Evolutionary conservation across 2,329 filamentous ascomycete genomes (phyloP).

Genomic region (Penicillium fuscoglaucum): DNA sequence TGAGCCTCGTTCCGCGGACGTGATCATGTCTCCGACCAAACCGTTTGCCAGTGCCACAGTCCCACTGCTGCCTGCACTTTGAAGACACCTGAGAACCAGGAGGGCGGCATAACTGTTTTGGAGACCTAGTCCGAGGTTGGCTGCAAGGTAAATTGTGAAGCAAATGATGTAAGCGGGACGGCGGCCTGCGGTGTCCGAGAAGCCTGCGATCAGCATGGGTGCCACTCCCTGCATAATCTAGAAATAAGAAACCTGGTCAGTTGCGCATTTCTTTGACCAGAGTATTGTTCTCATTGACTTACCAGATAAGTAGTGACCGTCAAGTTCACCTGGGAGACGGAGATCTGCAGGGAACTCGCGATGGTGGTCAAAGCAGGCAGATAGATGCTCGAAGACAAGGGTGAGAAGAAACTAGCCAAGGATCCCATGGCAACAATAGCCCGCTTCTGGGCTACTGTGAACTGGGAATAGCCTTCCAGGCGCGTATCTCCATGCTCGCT

Average conservation of each 20-base stretch:
- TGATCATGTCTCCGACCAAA: slow-evolving; percentile 53
- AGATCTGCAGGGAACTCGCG: slow-evolving; percentile 42
- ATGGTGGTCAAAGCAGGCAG: slow-evolving; percentile 40
- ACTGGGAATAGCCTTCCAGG: slow-evolving; percentile 12
- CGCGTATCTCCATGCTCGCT: background rate
- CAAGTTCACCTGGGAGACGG: slow-evolving; percentile 49
- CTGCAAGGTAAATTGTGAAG: slow-evolving; percentile 52
- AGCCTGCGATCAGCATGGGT: slow-evolving; percentile 57
- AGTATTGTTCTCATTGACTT: slow-evolving; percentile 12
- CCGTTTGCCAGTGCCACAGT: slow-evolving; percentile 70
- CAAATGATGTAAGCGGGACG: slow-evolving; percentile 59
- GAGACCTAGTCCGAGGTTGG: slow-evolving; percentile 61
- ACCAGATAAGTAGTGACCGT: slow-evolving; percentile 54
- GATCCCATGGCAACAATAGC: slow-evolving; percentile 27
- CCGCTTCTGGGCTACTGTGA: slow-evolving; percentile 26
- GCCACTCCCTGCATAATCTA: slow-evolving; percentile 32
- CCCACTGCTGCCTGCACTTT: slow-evolving; percentile 23
- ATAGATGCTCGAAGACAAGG: slow-evolving; percentile 39
- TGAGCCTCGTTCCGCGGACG: slow-evolving; percentile 66
- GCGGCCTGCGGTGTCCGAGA: slow-evolving; percentile 60
- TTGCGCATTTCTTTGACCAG: too few species aligned
- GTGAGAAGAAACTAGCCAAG: slow-evolving; percentile 33
- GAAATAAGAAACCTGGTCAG: background rate
- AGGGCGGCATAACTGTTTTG: slow-evolving; percentile 54
- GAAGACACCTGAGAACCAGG: slow-evolving; percentile 19